phyloP scores from a whole-genome alignment of 169 alveolate genomes.

The Besnoitia besnoiti region DNA sequence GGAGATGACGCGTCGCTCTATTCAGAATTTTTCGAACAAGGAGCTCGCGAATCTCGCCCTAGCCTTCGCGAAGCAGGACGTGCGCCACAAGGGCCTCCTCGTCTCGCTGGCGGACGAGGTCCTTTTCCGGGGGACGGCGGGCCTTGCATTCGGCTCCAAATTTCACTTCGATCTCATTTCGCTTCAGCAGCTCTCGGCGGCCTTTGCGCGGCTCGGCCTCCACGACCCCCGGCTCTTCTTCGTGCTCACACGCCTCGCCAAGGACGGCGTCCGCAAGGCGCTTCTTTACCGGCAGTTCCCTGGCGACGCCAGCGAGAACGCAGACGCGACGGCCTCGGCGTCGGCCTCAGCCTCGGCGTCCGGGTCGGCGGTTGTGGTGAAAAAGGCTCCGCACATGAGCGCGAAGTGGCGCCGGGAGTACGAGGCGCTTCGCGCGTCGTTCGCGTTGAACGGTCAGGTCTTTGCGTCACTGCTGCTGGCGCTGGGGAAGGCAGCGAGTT shows the following conservation, averaged over 20 bases:
- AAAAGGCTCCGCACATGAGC: conserved; percentile 5
- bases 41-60: conserved; percentile 42
- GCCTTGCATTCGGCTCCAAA: not conserved
- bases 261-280: not conserved
- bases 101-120: conserved; percentile 47
- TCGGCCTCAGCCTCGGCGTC: not conserved
- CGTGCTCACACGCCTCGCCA: conserved; percentile 32
- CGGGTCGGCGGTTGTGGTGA: not conserved
- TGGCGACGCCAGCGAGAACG: not conserved
- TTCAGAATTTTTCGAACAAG: not conserved
- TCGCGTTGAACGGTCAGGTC: conserved; percentile 3
- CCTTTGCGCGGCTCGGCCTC: conserved; percentile 37
- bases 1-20: conserved; percentile 13
- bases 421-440: not conserved
- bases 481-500: not conserved
- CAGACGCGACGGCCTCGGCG: not conserved
- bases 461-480: conserved; percentile 8
- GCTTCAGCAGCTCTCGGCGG: conserved; percentile 30
- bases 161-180: conserved; percentile 2
- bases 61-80: conserved; percentile 22
- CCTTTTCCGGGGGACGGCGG: conserved; percentile 35
- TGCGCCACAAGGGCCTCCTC: conserved; percentile 23
- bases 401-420: conserved; percentile 18
- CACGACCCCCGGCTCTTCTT: conserved; percentile 53
- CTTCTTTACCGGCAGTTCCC: not conserved